phyloP scores from a whole-genome alignment of 2,329 filamentous ascomycete genomes.

The Xylaria polymorpha region DNA sequence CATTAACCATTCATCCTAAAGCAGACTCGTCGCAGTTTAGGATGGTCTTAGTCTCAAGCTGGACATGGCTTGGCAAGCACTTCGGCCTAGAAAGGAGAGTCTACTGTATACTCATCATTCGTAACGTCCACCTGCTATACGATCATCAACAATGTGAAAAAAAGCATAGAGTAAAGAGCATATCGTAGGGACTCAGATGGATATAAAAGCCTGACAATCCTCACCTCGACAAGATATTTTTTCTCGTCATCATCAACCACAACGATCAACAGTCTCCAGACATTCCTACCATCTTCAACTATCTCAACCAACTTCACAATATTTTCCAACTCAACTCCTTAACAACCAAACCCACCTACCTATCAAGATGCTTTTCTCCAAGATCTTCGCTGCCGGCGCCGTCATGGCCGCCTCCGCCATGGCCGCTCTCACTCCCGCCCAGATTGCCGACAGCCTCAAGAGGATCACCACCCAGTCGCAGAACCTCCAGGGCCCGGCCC shows the following conservation, averaged over 20 bases:
- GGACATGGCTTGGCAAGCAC: conserved; percentile 21
- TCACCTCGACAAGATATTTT: neutral
- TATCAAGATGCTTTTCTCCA: conserved; percentile 38
- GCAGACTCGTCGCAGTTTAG: conserved; percentile 1
- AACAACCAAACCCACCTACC: neutral
- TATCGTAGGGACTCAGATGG: conserved; percentile 5
- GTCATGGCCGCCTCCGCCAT: conserved; percentile 33
- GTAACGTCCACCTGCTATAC: neutral
- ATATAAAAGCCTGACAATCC: conserved; percentile 22
- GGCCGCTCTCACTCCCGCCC: conserved; percentile 24
- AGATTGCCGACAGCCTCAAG: conserved; percentile 29
- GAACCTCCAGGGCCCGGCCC: conserved; percentile 21
- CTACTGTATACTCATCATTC: neutral
- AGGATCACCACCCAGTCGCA: conserved; percentile 24
- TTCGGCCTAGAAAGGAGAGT: neutral
- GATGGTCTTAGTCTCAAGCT: conserved; percentile 20
- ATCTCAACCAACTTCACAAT: neutral
- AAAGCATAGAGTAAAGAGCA: neutral
- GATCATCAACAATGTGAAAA: neutral
- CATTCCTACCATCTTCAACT: conserved; percentile 12
- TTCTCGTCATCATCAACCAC: conserved; percentile 29
- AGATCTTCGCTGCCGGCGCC: conserved; percentile 35
- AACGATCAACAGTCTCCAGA: conserved; percentile 3
- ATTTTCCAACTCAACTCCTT: neutral
- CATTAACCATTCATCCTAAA: neutral